phyloP scores from a whole-genome alignment of 331 rosid species.

The Pyracantha coccinea region DNA sequence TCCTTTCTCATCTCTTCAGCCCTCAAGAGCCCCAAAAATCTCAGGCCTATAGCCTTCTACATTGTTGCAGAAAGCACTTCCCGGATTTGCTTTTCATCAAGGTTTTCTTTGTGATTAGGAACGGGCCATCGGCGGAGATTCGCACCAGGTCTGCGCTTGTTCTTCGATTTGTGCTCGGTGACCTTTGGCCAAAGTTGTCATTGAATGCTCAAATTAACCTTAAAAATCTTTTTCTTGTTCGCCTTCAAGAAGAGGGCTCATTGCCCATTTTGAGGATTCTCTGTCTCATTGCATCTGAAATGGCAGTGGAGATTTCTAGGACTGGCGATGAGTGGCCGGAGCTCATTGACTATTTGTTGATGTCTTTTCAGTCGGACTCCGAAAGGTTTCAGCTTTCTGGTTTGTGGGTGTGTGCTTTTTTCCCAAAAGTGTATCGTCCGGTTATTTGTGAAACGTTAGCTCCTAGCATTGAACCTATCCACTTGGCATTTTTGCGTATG shows the following conservation, averaged over 20 bases:
- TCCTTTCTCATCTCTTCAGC: background rate
- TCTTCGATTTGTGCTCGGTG: background rate
- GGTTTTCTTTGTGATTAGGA: background rate
- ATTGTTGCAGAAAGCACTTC: conserved; percentile 5
- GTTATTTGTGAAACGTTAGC: conserved; percentile 1
- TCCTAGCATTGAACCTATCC: background rate
- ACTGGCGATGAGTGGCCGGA: background rate
- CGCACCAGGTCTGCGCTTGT: background rate
- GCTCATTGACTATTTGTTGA: background rate
- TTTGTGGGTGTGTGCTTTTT: conserved; percentile 1
- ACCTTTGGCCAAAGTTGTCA: conserved; percentile 4
- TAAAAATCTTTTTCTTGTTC: background rate
- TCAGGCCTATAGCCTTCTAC: background rate
- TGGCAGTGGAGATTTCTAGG: background rate
- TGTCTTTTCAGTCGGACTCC: background rate
- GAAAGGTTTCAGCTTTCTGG: background rate
- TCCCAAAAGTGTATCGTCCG: background rate
- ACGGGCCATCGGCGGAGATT: background rate
- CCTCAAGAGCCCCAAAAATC: background rate
- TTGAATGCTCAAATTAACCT: background rate
- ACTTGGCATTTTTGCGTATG: background rate
- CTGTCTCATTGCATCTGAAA: conserved; percentile 4
- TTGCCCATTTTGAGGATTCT: background rate
- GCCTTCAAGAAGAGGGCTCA: background rate
- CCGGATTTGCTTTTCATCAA: background rate